These are phyloP conservation scores for Puccinia triticina DNA, from an alignment of 1,284 basidiomycete species.

Conservation along the genomic window DNA sequence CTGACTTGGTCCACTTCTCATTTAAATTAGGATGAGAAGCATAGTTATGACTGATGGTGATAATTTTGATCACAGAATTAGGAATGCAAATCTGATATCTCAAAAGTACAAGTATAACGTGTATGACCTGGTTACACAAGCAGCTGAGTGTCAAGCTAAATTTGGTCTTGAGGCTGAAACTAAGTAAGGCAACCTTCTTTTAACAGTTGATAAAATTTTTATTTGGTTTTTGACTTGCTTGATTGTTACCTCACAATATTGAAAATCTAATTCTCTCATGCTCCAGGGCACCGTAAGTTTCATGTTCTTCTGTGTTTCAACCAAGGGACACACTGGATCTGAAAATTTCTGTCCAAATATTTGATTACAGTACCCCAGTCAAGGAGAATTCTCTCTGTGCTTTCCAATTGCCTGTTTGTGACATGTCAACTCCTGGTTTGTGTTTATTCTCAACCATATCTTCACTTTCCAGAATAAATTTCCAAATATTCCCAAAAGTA, in stretches of 20 bases:
- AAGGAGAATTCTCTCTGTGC: slow-evolving; percentile 32
- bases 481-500: background rate
- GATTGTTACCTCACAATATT: background rate
- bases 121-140: slow-evolving; percentile 34
- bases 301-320: background rate
- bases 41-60: slow-evolving; percentile 25
- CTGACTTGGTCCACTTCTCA: background rate
- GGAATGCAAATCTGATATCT: slow-evolving; percentile 8
- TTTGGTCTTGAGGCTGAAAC: slow-evolving; percentile 28
- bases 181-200: slow-evolving; percentile 15
- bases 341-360: background rate
- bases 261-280: background rate
- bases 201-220: background rate
- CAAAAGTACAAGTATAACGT: slow-evolving; percentile 33
- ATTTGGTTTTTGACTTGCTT: background rate
- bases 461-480: background rate
- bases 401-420: slow-evolving; percentile 44
- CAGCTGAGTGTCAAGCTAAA: slow-evolving; percentile 33
- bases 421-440: slow-evolving; percentile 35
- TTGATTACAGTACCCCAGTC: background rate
- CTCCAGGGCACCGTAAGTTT: background rate
- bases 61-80: slow-evolving; percentile 14
- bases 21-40: slow-evolving; percentile 27
- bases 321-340: background rate
- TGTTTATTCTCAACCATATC: background rate